A percentile compares a stretch with the other conserved stretches of the same genome.
Conservation (phyloP, 2,329 filamentous ascomycete genomes). For the Westerdykella sp. region DNA sequence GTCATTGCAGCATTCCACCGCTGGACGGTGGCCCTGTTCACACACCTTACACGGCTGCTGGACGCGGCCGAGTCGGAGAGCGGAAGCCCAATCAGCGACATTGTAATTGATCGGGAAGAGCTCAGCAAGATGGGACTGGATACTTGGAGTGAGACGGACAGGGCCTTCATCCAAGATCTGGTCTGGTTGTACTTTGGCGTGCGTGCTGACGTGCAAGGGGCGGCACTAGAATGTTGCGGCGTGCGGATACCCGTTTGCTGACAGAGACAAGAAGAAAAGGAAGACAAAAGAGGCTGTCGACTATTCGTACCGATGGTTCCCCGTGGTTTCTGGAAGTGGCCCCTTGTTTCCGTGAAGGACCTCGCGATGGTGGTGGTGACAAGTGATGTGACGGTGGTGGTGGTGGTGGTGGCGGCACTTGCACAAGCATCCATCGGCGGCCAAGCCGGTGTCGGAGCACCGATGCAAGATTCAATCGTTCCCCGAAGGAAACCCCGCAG, state of each 20-base stretch:
- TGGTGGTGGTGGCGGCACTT: no score
- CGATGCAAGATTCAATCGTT: no score
- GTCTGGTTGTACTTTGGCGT: slow-evolving; percentile 61
- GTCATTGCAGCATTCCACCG: slow-evolving; percentile 79
- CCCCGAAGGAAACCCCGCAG: no score
- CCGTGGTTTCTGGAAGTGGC: not conserved
- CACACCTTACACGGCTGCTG: slow-evolving; percentile 57
- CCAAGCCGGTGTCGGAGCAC: no score
- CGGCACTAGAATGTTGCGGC: slow-evolving; percentile 69
- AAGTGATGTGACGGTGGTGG: no score
- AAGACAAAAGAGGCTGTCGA: not conserved
- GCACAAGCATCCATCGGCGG: no score
- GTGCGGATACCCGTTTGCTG: slow-evolving; percentile 49
- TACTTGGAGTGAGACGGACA: slow-evolving; percentile 66
- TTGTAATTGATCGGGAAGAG: slow-evolving; percentile 58
- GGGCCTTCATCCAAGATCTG: slow-evolving; percentile 60
- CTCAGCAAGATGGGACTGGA: slow-evolving; percentile 70
- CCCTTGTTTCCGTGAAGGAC: not conserved
- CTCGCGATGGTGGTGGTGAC: no score
- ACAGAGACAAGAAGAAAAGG: not conserved
- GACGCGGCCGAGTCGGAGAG: slow-evolving; percentile 42
- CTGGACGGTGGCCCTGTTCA: slow-evolving; percentile 60
- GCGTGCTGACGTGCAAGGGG: slow-evolving; percentile 57
- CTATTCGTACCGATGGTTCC: not conserved
- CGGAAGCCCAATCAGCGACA: slow-evolving; percentile 30